Evolutionary conservation across 208 protist genomes (phyloP), one percentile per base, ranked within the genome.

Genomic region (Crithidia bombi): DNA sequence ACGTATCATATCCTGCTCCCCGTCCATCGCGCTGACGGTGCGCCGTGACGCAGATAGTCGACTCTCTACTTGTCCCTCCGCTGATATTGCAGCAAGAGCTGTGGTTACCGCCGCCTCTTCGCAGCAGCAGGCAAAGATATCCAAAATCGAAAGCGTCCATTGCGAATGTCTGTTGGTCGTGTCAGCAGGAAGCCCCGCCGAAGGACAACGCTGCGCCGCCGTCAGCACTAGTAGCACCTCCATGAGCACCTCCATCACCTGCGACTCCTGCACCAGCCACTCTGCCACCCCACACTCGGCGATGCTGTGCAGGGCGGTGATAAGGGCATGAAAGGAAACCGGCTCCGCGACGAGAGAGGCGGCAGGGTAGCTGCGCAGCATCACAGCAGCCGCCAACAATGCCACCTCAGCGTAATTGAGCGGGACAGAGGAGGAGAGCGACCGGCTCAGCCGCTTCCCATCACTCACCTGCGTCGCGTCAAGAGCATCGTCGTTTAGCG

Each of bases 231-330:
- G 38, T 17, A 88, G 50, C 28, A 87, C 0, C 35, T 83, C 65
- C 15, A 87, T 61, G 38, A 92, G 54, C 39, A 73, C 79, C 39
- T 84, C 73, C 33, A 89, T 47, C 25, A 82, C 32, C 9, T 38
- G 19, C 17, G 54, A 25, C 59, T 92, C 87, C 38, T 70, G 78
- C 44, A 71, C 69, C 14, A 92, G 19, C 66, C 79, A 65, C 25
- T 66, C 56, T 12, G 79, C 77, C 44, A 89, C 49, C 1, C 64
- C 65, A 14, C 65, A 55, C 44, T 73, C 68, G 0, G 77, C 62
- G 14, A 75, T 25, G 33, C 50, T 65, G 66, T 77, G 69, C 25
- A 75, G 35, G 28, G 64, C 28, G 28, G 38, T 36, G 23, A 70
- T 41, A 6, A 72, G 33, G n/a, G 57, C 51, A 21, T 66, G 26